phyloP scores from a whole-genome alignment of 306 rosid species.

The Crotalaria pallida region DNA sequence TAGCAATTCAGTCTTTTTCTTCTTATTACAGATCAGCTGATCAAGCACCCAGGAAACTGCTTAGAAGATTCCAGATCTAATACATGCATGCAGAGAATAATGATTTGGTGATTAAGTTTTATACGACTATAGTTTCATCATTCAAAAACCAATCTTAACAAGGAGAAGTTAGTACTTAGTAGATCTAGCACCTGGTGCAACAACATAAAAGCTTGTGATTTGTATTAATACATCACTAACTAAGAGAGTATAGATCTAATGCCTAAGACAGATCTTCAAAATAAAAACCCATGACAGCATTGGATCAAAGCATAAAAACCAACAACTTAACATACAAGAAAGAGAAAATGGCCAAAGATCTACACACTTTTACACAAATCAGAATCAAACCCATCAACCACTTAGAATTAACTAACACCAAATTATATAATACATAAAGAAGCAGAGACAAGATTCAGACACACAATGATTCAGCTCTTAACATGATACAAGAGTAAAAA shows the following conservation, averaged over 20 bases:
- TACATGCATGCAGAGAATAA: background rate
- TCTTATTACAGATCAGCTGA: background rate
- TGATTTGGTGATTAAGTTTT: background rate
- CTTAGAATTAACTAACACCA: background rate
- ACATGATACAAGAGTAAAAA: background rate
- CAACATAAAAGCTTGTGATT: background rate
- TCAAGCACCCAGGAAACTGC: background rate
- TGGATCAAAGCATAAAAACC: background rate
- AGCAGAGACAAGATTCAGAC: background rate
- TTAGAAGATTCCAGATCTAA: conserved; percentile 28
- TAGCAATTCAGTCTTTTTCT: background rate
- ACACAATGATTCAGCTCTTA: conserved; percentile 13
- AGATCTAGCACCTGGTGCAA: conserved; percentile 26
- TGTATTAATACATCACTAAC: conserved; percentile 1
- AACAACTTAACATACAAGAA: background rate
- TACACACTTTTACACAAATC: background rate
- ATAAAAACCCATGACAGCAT: background rate
- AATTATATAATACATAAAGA: background rate
- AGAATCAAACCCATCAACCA: conserved; percentile 12
- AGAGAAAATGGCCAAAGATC: conserved; percentile 35
- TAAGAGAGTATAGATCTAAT: conserved; percentile 25
- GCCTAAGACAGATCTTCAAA: conserved; percentile 17
- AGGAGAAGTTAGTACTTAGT: background rate
- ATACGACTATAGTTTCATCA: conserved; percentile 17
- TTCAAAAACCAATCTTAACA: conserved; percentile 3